These are phyloP conservation scores for Pugionium dolabratum DNA, from an alignment of 345 rosid genomes.

Conservation along the genomic window DNA sequence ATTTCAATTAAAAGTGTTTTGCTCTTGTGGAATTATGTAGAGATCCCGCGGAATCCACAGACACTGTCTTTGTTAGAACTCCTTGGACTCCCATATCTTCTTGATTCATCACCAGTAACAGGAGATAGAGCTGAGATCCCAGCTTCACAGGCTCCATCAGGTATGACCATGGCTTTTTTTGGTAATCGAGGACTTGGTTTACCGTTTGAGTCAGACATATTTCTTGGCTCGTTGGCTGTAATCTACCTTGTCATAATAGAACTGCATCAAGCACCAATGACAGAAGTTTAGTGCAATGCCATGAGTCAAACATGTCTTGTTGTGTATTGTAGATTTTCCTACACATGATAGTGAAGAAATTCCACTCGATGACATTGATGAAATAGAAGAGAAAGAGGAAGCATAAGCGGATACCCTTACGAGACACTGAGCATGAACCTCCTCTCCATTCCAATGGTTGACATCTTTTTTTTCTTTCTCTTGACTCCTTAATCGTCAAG, in stretches of 20 bases:
- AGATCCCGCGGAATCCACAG: constrained; percentile 65
- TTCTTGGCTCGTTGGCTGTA: background rate
- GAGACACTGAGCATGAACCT: constrained; percentile 29
- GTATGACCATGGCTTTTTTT: constrained; percentile 38
- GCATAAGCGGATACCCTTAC: constrained; percentile 35
- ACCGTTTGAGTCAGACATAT: background rate
- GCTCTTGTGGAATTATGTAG: constrained; percentile 42
- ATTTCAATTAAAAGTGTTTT: background rate
- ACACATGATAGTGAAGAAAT: constrained; percentile 61
- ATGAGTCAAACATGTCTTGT: constrained; percentile 9
- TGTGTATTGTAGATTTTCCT: constrained; percentile 42
- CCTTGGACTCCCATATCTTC: constrained; percentile 81
- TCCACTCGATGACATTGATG: constrained; percentile 76
- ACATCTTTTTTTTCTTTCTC: constrained; percentile 8
- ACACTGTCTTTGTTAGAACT: constrained; percentile 71
- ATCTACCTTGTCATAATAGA: background rate
- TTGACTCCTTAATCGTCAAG: background rate
- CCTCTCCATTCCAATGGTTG: constrained; percentile 1
- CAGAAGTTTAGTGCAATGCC: background rate
- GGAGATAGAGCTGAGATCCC: constrained; percentile 38
- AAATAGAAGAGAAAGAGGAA: constrained; percentile 55
- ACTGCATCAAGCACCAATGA: background rate
- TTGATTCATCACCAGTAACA: constrained; percentile 54
- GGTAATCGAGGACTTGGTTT: background rate
- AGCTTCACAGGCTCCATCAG: constrained; percentile 44